A percentile compares a stretch with the other conserved stretches of the same genome.
Evolutionary conservation across 2,329 filamentous ascomycete species (phyloP).

Genomic region (Colletotrichum tanaceti): DNA sequence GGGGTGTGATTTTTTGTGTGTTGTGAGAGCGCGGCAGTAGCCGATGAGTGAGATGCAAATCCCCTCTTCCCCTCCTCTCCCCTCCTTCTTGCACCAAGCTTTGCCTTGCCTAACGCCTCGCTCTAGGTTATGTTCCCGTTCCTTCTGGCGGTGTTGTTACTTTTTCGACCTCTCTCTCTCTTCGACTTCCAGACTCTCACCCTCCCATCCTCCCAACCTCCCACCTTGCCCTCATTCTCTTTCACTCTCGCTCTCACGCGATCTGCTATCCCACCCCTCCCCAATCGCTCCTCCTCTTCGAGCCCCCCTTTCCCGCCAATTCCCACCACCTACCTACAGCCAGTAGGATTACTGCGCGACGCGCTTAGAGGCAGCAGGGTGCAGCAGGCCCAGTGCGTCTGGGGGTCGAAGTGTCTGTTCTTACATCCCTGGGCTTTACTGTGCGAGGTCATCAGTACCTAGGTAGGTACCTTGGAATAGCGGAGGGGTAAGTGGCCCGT

Average conservation of each 20-base stretch:
- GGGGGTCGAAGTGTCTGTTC: conserved; percentile 35
- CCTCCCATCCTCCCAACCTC: neutral
- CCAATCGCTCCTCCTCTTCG: conserved; percentile 13
- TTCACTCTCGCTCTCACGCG: neutral
- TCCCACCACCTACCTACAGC: conserved; percentile 40
- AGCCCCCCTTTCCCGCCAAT: conserved; percentile 19
- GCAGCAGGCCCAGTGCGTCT: conserved; percentile 36
- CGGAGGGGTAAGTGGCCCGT: conserved; percentile 22
- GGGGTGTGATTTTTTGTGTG: conserved; percentile 19
- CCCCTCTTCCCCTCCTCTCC: neutral
- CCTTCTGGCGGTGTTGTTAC: conserved; percentile 8
- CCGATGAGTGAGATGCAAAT: neutral
- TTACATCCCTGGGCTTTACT: conserved; percentile 18
- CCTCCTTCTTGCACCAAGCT: neutral
- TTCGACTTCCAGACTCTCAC: neutral
- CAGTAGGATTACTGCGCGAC: conserved; percentile 51
- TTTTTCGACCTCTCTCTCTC: conserved; percentile 12
- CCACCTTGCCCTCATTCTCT: neutral
- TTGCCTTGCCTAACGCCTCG: neutral
- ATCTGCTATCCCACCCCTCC: conserved; percentile 14
- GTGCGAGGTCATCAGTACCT: conserved; percentile 21
- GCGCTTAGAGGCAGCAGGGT: conserved; percentile 47
- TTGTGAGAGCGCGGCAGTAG: neutral
- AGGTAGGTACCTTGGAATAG: conserved; percentile 9
- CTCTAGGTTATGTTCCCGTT: neutral